Conservation (phyloP, 768 basidiomycete genomes). For the Russula compacta region DNA sequence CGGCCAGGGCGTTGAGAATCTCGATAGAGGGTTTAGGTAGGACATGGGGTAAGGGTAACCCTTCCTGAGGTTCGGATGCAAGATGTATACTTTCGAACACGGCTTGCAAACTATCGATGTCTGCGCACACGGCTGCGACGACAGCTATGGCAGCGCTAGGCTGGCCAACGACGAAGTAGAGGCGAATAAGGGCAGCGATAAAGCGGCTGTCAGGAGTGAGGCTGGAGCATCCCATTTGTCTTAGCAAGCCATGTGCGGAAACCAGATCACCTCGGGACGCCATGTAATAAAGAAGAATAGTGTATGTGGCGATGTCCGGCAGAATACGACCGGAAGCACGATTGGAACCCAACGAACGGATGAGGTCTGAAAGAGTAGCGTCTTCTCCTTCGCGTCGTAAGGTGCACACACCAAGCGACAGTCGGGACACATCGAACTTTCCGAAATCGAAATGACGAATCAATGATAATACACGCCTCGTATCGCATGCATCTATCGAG, state of each 20-base stretch:
- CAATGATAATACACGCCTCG: conserved; percentile 37
- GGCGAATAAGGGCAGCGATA: conserved; percentile 18
- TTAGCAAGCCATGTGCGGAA: background rate
- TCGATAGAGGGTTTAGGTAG: conserved; percentile 26
- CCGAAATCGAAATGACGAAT: conserved; percentile 39
- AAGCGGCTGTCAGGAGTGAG: conserved; percentile 11
- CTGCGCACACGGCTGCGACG: conserved; percentile 1
- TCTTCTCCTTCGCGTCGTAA: conserved; percentile 10
- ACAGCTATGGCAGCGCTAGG: conserved; percentile 10
- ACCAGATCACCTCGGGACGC: background rate
- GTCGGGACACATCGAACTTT: conserved; percentile 1
- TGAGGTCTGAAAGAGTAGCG: background rate
- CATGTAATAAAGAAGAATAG: conserved; percentile 16
- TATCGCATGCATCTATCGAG: conserved; percentile 46
- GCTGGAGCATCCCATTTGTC: conserved; percentile 7
- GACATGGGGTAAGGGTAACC: conserved; percentile 11
- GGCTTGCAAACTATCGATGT: background rate
- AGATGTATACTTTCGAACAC: background rate
- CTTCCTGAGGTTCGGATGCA: background rate
- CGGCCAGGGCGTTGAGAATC: conserved; percentile 55
- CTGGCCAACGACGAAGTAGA: conserved; percentile 7
- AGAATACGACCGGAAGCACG: background rate
- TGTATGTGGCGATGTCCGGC: conserved; percentile 20
- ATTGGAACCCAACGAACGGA: background rate
- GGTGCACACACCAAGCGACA: conserved; percentile 2